Evolutionary conservation across 225 moss, liverwort and hornwort species (phyloP), one percentile per base, ranked within the genome.

Genomic region (Climacium dendroides): DNA sequence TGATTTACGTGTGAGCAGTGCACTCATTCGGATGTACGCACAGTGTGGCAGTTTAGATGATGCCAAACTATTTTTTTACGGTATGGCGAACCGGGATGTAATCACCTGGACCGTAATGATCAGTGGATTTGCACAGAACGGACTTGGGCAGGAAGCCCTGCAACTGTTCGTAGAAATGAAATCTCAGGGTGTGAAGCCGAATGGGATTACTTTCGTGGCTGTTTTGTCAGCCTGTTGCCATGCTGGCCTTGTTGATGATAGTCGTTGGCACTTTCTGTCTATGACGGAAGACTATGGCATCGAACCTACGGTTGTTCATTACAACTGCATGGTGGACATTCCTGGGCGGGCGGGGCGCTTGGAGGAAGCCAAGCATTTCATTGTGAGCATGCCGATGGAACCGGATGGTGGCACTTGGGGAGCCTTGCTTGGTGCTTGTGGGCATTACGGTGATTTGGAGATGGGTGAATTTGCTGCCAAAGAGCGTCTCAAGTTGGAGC

Each of bases 371-470:
- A 74, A 87, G 87, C 48, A 35, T 45, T 61, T 82, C 53, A 82
- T 87, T 43, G 15, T 57, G 70, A 74, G 30, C 30, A 83, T 83
- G 88, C 78, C 58, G 58, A 64, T 70, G 34, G 55, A 88, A 43
- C 77, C 67, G 60, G 70, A 85, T 85, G 84, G 62, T 37, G 84
- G 34, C 19, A 79, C 80, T n/a, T 90, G 90, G 90, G 80, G 84
- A 87, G 50, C 90, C 60, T 64, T 85, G 74, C 90, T 90, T 16
- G 88, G 87, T 80, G 85, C 90, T 64, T 90, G 88, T 79, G 60
- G 84, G 63, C 60, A 48, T 58, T 70, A 90, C 16, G 79, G 87
- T 59, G 63, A 88, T 75, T 59, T 85, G 79, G 72, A 80, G 35
- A 59, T 85, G 78, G 85, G 61, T 30, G 57, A 53, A 74, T 63